Base-by-base conservation (phyloP, 345 rosid species). In the Garcia nutans region DNA sequence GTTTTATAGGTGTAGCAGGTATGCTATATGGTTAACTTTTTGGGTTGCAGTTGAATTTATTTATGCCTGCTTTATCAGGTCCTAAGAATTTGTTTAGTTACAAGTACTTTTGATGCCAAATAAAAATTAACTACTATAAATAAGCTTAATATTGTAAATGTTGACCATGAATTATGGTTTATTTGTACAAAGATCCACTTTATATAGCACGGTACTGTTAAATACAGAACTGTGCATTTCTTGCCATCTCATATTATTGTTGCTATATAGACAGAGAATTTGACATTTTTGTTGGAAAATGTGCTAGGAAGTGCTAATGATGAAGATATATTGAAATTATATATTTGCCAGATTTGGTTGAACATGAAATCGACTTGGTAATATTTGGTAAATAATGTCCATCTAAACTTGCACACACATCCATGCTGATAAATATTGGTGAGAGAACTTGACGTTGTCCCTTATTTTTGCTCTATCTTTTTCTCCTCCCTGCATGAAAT, bases 1-100 rank as follows among this genome's bases (percentile, higher is more conserved):
- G 91, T 83, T 96, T 82, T 91, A 93, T 82, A 86, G 94, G 78
- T 96, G 99, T 81, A 89, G 98, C 91, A 91, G 97, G 99, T 96
- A 89, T 78, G 63, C 59, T 73, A 20, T 57, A 17, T 6, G 15
- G 69, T 12, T 20, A 50, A 45, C 26, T 44, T 62, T 11, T 72
- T 28, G 23, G 44, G 45, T 67, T 6, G 26, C 54, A 57, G 55
- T 67, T 75, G 68, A 72, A 16, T 69, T 42, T 7, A 55, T 76
- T 28, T 60, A 13, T 70, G n/a, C 12, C 45, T 45, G 50, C 16
- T 22, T 12, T 62, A 41, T 20, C 11, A 11, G 19, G 33, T 67
- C 10, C 19, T 12, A 33, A 47, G 62, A 47, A 16, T 26, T 66
- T 62, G 70, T 70, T 11, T 52, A 52, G 2, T 49, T 50, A 15